Conservation (phyloP, 106 monocot species). For the Platanthera zijinensis region DNA sequence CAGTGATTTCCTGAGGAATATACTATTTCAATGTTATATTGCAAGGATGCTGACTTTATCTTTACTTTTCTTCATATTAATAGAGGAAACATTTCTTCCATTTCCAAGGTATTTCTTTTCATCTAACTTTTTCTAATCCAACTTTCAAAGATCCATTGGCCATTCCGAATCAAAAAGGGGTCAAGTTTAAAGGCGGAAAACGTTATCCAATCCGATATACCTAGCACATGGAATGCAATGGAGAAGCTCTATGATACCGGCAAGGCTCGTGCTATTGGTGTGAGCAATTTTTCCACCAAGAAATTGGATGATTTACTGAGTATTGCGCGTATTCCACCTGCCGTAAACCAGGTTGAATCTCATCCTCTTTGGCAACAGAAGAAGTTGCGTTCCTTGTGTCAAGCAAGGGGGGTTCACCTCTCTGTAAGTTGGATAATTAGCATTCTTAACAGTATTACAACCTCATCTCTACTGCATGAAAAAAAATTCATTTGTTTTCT, state of each 20-base stretch:
- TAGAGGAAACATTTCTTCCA: not conserved
- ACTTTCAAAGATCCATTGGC: constrained; percentile 46
- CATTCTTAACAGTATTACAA: not conserved
- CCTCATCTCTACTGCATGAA: not conserved
- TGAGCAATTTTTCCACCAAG: constrained; percentile 70
- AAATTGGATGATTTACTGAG: constrained; percentile 55
- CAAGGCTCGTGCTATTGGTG: constrained; percentile 75
- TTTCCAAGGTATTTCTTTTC: not conserved
- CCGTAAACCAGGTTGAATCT: constrained; percentile 77
- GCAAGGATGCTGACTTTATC: not conserved
- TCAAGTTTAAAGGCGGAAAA: constrained; percentile 31
- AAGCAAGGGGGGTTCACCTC: constrained; percentile 51
- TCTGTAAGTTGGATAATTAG: constrained; percentile 22
- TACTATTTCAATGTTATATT: not conserved
- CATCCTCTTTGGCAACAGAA: constrained; percentile 68
- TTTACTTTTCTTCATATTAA: not conserved
- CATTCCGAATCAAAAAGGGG: constrained; percentile 51
- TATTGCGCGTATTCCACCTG: constrained; percentile 45
- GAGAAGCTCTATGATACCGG: constrained; percentile 47
- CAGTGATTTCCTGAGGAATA: not conserved
- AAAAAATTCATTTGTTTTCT: not conserved
- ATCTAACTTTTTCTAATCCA: not conserved
- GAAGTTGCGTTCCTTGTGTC: constrained; percentile 50
- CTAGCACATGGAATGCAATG: constrained; percentile 76
- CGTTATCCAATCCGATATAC: constrained; percentile 39